Evolutionary conservation across 805 yeast species (phyloP), one percentile per base, ranked within the genome.

Genomic region (Candida khao-thaluensis): DNA sequence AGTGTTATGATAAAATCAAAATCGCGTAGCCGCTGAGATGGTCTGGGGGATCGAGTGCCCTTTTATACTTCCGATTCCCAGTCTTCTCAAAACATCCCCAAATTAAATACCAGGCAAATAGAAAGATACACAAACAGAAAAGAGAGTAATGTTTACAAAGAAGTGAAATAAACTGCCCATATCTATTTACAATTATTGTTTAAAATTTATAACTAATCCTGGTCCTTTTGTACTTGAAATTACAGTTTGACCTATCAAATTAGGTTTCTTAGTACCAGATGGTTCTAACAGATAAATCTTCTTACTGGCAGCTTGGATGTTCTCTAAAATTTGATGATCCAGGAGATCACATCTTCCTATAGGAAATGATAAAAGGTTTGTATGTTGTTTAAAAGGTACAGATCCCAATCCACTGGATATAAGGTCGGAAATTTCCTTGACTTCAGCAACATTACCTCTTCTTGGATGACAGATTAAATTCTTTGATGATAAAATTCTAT

Each of bases 391-490:
- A 72, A 85, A 88, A 12, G 87, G 82, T 52, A 79, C 71, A 28
- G 85, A 76, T 21, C 93, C 93, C 30, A 79, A 63, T 35, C 80
- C 77, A 7, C 69, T 64, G 25, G 60, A 54, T 43, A 90, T 71
- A 42, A 82, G 63, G 6, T 60, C 59, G 15, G 65, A 66, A 21
- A 88, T 64, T 51, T 88, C 79, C n/a, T 77, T 75, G 1, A 83
- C 67, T 4, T 28, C 35, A 10, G 43, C 49, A 7, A 91, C 93
- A 1, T 96, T 89, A 12, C 95, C 95, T 56, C 81, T 84, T 66
- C 88, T 89, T 10, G 76, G 81, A 30, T 76, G 74, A 33, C 99
- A 98, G 85, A 90, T 82, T 50, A 93, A 72, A 17, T 95, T 95
- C 54, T 73, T 79, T 22, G 95, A 95, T 42, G 98, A 98, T 51